These are phyloP conservation scores for Vicia faba DNA, from an alignment of 306 rosid genomes.

Conservation along the genomic window DNA sequence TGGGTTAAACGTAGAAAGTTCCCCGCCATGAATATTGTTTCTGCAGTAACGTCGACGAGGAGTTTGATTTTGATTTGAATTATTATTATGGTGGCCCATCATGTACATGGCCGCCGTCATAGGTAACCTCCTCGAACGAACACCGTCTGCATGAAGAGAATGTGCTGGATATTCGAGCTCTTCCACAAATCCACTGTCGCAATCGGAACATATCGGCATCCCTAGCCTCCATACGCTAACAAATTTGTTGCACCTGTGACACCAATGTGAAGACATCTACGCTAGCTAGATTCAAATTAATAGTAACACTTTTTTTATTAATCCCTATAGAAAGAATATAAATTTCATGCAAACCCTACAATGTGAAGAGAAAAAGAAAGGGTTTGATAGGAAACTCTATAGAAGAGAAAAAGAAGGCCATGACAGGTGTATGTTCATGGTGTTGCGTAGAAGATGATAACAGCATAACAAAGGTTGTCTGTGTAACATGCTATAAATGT, in stretches of 20 bases:
- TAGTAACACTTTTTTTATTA: neutral
- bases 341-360: neutral
- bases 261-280: slow-evolving; percentile 66
- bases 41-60: slow-evolving; percentile 35
- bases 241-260: slow-evolving; percentile 64
- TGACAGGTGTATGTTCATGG: slow-evolving; percentile 12
- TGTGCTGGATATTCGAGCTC: slow-evolving; percentile 34
- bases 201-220: slow-evolving; percentile 55
- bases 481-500: slow-evolving; percentile 34
- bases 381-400: slow-evolving; percentile 18
- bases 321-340: neutral
- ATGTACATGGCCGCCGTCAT: slow-evolving; percentile 55
- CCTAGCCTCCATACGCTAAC: slow-evolving; percentile 47
- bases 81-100: slow-evolving; percentile 40
- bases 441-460: slow-evolving; percentile 14
- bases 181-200: slow-evolving; percentile 72
- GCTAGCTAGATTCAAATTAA: neutral
- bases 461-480: slow-evolving; percentile 47
- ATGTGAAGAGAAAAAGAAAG: neutral
- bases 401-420: slow-evolving; percentile 25
- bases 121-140: slow-evolving; percentile 40
- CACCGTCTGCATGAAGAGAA: slow-evolving; percentile 28
- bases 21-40: neutral
- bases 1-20: slow-evolving; percentile 52
- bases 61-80: slow-evolving; percentile 35